Base-by-base conservation (phyloP, 441 rosid species). In the Erodium chrysanthum region DNA sequence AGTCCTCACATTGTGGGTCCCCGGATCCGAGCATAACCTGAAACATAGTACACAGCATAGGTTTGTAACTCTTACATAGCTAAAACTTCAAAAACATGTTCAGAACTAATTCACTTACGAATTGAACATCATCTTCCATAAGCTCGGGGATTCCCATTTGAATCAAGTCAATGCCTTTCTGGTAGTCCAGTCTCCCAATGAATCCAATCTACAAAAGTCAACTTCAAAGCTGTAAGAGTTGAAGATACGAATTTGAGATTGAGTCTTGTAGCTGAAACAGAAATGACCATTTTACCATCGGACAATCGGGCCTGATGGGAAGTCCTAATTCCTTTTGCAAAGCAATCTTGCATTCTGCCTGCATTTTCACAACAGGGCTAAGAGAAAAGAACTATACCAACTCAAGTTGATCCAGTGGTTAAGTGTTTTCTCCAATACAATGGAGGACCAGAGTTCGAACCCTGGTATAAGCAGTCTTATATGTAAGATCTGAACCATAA, bases 1-100 rank as follows among this genome's bases (percentile, higher is more conserved):
- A 90, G 65, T 74, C 82, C 71, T 93, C 96, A 75, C 61, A 93
- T 69, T 75, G 84, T 22, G 81, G 83, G 61, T 87, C 87, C 64
- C 98, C 98, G 54, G 96, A 90, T 14, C 97, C 97, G 60, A 93
- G 90, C 97, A 93, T 90, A 64, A 93, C 93, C 98, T 93, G 82
- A 31, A 31, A 31, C 35, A 31, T 31, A 31, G 35, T 4, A 31
- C 35, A 31, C 4, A 31, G 35, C 6, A 31, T 31, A 31, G 35
- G 5, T 31, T 31, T 5, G 35, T 31, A 31, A 31, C 35, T 31
- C 5, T 31, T 31, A 1, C 35, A 31, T 3, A 25, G 29, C 29
- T 25, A 25, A 25, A 62, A 64, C 29, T 74, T 25, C 48, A 40
- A 40, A n/a, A 40, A 54, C 23, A 18, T 0, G 18, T 22, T 20